phyloP scores from a whole-genome alignment of 176 grass and related monocot genomes.

The Carex parvula region DNA sequence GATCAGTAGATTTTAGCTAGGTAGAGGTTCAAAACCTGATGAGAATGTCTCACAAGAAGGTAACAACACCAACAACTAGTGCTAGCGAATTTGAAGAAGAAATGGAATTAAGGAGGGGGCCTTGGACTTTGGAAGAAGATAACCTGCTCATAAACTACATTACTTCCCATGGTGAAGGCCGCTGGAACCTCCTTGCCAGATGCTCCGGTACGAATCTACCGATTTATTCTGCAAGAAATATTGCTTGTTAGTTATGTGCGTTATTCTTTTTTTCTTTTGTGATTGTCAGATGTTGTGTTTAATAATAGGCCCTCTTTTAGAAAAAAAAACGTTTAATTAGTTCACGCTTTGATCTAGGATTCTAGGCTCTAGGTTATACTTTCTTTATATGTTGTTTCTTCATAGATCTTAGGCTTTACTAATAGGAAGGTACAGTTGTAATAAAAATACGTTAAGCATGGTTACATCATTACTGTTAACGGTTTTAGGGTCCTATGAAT shows the following conservation, averaged over 20 bases:
- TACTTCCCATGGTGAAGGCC: slow-evolving; percentile 81
- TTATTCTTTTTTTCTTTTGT: neutral
- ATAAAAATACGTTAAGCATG: neutral
- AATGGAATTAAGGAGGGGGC: slow-evolving; percentile 65
- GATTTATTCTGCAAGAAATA: neutral
- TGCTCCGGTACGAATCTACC: slow-evolving; percentile 57
- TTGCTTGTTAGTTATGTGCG: neutral
- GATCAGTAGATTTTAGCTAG: slow-evolving; percentile 9
- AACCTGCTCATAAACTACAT: slow-evolving; percentile 91
- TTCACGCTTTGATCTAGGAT: neutral
- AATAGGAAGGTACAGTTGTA: slow-evolving; percentile 1
- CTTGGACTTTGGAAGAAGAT: slow-evolving; percentile 88
- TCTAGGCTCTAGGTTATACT: neutral
- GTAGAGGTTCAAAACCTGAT: slow-evolving; percentile 21
- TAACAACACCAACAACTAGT: slow-evolving; percentile 28
- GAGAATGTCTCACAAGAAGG: slow-evolving; percentile 76
- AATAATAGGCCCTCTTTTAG: neutral
- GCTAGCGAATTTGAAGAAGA: slow-evolving; percentile 49
- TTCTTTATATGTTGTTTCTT: neutral
- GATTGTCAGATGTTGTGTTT: neutral
- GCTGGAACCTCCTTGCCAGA: slow-evolving; percentile 84
- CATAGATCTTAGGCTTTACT: slow-evolving; percentile 11
- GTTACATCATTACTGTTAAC: slow-evolving; percentile 1
- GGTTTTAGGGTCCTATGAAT: neutral
- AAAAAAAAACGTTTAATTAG: slow-evolving; percentile 12